phyloP scores from a whole-genome alignment of 768 basidiomycete genomes.

The Tremella mesenterica region DNA sequence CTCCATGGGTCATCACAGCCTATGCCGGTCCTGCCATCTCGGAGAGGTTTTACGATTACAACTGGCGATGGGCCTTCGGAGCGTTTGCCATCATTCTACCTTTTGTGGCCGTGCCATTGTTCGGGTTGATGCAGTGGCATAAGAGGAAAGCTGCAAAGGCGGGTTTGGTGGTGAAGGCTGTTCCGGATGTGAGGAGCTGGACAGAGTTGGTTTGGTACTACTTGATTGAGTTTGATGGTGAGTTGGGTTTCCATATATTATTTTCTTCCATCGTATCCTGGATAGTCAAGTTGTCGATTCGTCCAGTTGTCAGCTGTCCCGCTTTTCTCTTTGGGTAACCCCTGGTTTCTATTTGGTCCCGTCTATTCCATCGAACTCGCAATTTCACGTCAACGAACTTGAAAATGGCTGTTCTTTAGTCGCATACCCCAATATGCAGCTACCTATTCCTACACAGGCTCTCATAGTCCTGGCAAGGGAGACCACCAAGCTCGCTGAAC shows the following conservation, averaged over 20 bases:
- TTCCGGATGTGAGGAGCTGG: not conserved
- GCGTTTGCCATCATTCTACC: slow-evolving; percentile 25
- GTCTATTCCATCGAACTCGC: too few species aligned
- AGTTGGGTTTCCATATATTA: slow-evolving; percentile 7
- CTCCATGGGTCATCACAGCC: slow-evolving; percentile 38
- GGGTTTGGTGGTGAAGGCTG: slow-evolving; percentile 5
- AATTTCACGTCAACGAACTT: too few species aligned
- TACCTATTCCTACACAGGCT: slow-evolving; percentile 6
- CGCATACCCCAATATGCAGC: too few species aligned
- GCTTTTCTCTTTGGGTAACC: too few species aligned
- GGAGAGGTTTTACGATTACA: slow-evolving; percentile 25
- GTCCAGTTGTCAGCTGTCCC: too few species aligned
- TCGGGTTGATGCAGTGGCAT: slow-evolving; percentile 11
- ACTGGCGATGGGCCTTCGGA: slow-evolving; percentile 31
- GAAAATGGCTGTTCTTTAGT: too few species aligned
- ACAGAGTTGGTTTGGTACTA: not conserved
- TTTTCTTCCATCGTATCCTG: too few species aligned
- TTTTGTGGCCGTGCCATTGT: slow-evolving; percentile 13
- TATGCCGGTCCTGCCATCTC: slow-evolving; percentile 29
- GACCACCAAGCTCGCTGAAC: slow-evolving; percentile 3
- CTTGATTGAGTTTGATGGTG: slow-evolving; percentile 31
- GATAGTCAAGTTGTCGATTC: not conserved
- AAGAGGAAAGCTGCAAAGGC: slow-evolving; percentile 16
- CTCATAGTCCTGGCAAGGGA: slow-evolving; percentile 7
- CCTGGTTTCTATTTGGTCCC: too few species aligned